A percentile compares a stretch with the other conserved stretches of the same genome.
Conservation (phyloP, 345 rosid species). For the Draba incana region DNA sequence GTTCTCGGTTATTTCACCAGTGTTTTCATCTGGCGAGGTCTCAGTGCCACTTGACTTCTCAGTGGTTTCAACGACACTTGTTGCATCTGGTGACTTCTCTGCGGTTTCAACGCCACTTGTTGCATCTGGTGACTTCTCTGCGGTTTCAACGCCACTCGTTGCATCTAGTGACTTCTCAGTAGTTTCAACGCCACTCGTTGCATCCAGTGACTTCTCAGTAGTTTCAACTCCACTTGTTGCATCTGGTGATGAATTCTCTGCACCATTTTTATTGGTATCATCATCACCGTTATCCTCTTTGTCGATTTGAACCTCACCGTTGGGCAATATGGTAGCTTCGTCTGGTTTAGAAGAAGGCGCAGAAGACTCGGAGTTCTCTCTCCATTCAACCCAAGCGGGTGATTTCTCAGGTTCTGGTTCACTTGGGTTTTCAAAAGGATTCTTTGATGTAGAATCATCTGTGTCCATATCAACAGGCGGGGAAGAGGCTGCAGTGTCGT, state of each 20-base stretch:
- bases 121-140: conserved; percentile 27
- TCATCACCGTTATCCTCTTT: conserved; percentile 43
- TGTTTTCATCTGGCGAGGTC: background rate
- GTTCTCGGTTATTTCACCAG: conserved; percentile 15
- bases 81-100: background rate
- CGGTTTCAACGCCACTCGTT: background rate
- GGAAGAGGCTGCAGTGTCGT: conserved; percentile 57
- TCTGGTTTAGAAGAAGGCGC: conserved; percentile 45
- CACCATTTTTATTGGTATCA: conserved; percentile 33
- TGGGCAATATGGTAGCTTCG: conserved; percentile 44
- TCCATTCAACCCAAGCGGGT: conserved; percentile 84
- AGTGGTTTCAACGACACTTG: background rate
- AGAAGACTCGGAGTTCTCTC: conserved; percentile 60
- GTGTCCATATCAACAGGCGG: conserved; percentile 43
- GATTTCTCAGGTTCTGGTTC: conserved; percentile 59
- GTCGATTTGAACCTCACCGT: conserved; percentile 50
- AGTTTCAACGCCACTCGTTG: background rate
- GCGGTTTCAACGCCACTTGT: too few species aligned
- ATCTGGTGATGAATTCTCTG: conserved; percentile 28
- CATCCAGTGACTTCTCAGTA: conserved; percentile 20
- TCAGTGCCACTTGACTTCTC: conserved; percentile 1
- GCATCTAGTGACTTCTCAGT: conserved; percentile 20
- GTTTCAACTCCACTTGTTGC: conserved; percentile 20
- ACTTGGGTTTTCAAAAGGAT: conserved; percentile 46
- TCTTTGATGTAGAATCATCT: conserved; percentile 46